Evolutionary conservation across 129 eudicot genomes (phyloP), one percentile per base, ranked within the genome.

Genomic region (Calendula officinalis): DNA sequence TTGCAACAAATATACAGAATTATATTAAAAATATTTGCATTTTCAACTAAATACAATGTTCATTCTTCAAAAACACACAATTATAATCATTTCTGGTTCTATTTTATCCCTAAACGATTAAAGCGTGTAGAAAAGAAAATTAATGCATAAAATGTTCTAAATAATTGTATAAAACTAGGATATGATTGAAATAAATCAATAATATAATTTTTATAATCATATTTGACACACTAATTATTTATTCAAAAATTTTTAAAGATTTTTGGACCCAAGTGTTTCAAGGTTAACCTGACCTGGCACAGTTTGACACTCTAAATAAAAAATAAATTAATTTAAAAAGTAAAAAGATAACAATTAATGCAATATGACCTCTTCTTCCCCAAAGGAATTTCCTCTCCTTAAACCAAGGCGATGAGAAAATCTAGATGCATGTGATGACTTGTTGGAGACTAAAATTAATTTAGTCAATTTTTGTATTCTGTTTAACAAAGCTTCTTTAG

Each of bases 401-500:
- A 71, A 71, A 75, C 87, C 86, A 62, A 83, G 82, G 10, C 83
- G 94, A 48, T 81, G 77, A 51, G 96, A 68, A 70, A 81, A 59
- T 75, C 83, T 86, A 47, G 95, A 75, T 17, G 96, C 68, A 38
- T 78, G 95, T 37, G 98, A 68, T 47, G 98, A 35, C 75, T 92
- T 92, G 51, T 94, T 78, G 54, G 98, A 92, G 67, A 92, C 98
- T 56, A 92, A 70, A 55, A 92, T 92, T 80, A 92, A 81, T 71
- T 92, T 92, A n/a, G 98, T 88, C 48, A 92, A 68, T 62, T 95
- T 76, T 60, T 92, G 96, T 74, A 92, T 92, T 81, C 96, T 79
- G 67, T 87, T 76, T 73, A 92, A 75, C 64, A 92, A 78, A 69
- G 91, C 96, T 57, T 84, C 96, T 78, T 92, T 92, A 49, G 95